Percentiles rank a stretch among this genome's conserved stretches.
These are phyloP conservation scores for Trametes cubensis DNA, from an alignment of 768 basidiomycete genomes.

Conservation along the genomic window DNA sequence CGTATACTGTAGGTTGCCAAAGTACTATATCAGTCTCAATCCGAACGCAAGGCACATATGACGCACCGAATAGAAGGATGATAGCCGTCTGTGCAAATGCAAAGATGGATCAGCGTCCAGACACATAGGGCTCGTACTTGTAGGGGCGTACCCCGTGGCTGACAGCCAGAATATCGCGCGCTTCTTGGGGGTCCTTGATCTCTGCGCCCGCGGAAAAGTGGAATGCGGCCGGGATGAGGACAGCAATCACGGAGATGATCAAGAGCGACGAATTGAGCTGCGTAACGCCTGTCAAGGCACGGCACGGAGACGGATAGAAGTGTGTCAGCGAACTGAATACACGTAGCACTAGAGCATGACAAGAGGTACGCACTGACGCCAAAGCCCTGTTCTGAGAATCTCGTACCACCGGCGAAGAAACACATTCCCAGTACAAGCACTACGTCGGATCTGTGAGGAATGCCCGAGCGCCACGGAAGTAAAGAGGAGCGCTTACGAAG, in stretches of 20 bases:
- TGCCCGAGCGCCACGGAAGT: neutral
- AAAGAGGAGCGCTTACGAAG: slow-evolving; percentile 34
- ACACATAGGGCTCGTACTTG: neutral
- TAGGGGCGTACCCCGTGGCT: slow-evolving; percentile 50
- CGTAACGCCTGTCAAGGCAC: slow-evolving; percentile 46
- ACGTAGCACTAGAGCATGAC: neutral
- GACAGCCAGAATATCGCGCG: slow-evolving; percentile 47
- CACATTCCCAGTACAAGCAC: slow-evolving; percentile 82
- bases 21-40: neutral
- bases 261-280: slow-evolving; percentile 78
- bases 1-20: slow-evolving; percentile 44
- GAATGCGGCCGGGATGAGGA: slow-evolving; percentile 80
- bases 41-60: neutral
- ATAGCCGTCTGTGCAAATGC: slow-evolving; percentile 47
- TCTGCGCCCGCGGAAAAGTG: slow-evolving; percentile 50
- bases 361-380: slow-evolving; percentile 57
- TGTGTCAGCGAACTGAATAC: neutral
- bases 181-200: slow-evolving; percentile 39
- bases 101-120: slow-evolving; percentile 1
- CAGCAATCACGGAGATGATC: slow-evolving; percentile 77
- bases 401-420: slow-evolving; percentile 82
- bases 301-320: neutral
- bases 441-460: neutral
- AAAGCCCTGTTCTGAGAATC: slow-evolving; percentile 81
- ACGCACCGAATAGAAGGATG: slow-evolving; percentile 55